A percentile compares a stretch with the other conserved stretches of the same genome.
Conservation (phyloP, 805 yeast genomes). For the Suhomyces pyralidae region DNA sequence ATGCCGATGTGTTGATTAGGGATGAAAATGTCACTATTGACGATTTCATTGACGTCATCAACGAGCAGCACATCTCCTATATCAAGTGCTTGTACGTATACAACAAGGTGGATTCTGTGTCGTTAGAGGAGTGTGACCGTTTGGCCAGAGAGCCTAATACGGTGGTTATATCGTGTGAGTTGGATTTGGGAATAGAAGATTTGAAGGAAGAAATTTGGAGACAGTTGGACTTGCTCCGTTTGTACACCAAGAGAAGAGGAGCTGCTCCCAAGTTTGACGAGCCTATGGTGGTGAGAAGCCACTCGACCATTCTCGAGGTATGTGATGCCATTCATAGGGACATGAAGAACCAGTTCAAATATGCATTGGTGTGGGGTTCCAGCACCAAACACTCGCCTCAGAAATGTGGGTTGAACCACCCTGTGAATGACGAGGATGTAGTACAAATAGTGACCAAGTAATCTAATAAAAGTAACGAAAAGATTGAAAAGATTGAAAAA, state of each 20-base stretch:
- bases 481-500: too few species aligned
- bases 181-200: conserved; percentile 82
- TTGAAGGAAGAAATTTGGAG: conserved; percentile 93
- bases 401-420: conserved; percentile 86
- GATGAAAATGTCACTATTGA: conserved; percentile 90
- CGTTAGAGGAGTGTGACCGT: conserved; percentile 89
- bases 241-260: conserved; percentile 88
- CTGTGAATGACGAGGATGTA: conserved; percentile 89
- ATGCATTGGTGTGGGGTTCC: conserved; percentile 95
- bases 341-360: conserved; percentile 86
- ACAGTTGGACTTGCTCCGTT: conserved; percentile 70
- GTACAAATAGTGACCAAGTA: conserved; percentile 86
- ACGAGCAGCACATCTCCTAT: conserved; percentile 82
- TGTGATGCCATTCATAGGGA: conserved; percentile 93
- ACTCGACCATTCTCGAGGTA: conserved; percentile 77
- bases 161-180: conserved; percentile 88
- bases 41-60: conserved; percentile 86
- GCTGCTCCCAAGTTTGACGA: conserved; percentile 75
- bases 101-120: conserved; percentile 93
- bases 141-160: conserved; percentile 92
- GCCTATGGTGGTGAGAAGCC: conserved; percentile 84
- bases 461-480: background rate
- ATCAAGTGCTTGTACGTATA: conserved; percentile 90
- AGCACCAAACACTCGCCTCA: conserved; percentile 95
- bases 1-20: conserved; percentile 87